Base-by-base conservation (phyloP, 179 eudicot species). In the Sideroxylon spinosum region DNA sequence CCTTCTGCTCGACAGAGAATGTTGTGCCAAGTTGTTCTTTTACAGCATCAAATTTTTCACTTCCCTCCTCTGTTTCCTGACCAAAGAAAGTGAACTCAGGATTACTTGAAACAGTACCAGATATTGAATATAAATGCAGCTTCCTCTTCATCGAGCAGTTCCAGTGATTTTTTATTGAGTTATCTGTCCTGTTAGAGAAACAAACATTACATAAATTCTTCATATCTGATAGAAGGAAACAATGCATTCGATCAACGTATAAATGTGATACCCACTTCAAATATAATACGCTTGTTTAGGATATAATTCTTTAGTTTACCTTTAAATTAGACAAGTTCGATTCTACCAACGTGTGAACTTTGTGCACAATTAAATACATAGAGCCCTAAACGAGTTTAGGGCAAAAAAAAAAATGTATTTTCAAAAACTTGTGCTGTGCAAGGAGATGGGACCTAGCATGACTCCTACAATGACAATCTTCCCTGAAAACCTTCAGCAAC, bases 121-220 rank as follows among this genome's bases (percentile, higher is more conserved):
- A 25, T 37, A 20, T 49, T 75, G 69, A 23, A 59, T 56, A 68
- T 22, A 20, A 63, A 48, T 71, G 72, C 44, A 83, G 26, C 73
- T 82, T 89, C 84, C 85, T 89, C 82, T 85, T 88, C 81, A 89
- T 25, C 6, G 88, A 81, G 86, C 89, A 78, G 80, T 89, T 89
- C 91, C 93, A 89, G n/a, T 80, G 91, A 81, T 89, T 88, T 78
- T 89, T 89, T 60, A 89, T 85, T 1, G 87, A 73, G 63, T 89
- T 89, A 2, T 89, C 91, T n/a, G 88, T 79, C 88, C 91, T 89
- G 83, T 13, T 2, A 76, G n/a, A 78, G 50, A 71, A 48, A 49
- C 69, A 71, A 9, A 55, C 25, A 19, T 19, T 63, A 63, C 29
- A 74, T 10, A 25, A 61, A 46, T 32, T 14, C 63, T 20, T 53